Base-by-base conservation (phyloP, 179 eudicot genomes). In the Gypsophila paniculata region DNA sequence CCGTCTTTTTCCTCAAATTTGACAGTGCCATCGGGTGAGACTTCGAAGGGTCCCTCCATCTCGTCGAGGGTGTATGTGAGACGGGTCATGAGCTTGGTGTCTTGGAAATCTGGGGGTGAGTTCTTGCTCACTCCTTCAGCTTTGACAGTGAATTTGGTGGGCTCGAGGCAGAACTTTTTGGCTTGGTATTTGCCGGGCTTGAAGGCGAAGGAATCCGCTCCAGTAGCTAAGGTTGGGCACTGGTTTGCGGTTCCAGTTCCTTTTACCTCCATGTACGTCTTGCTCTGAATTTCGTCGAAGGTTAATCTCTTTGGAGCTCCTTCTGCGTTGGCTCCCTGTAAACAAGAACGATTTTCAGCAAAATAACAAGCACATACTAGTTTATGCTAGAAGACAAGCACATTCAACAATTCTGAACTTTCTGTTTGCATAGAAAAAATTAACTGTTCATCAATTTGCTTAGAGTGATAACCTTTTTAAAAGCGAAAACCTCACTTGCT, bases 191-290 rank as follows among this genome's bases (percentile, higher is more conserved):
- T 92, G 63, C 98, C 99, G n/a, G 97, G 54, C 73, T 88, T 90
- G 89, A 95, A 87, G 17, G 93, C 85, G 23, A 95, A 95, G 61
- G 81, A 79, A 11, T 81, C 89, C 1, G 78, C 81, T 42, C 99
- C 96, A 1, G 89, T 90, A 0, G 74, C 89, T 1, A 95, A 72
- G 71, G 89, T 92, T 72, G 99, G 99, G 87, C 99, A 95, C 71
- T 92, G 99, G 88, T 95, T 95, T 4, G 99, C 99, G 0, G 99
- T 95, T 54, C 99, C 99, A 0, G 96, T 88, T 73, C 99, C 99
- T 65, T 95, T 95, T 18, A 95, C 96, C 81, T 95, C 98, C 25
- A 92, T 44, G 90, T 95, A 95, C 9, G 99, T 92, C 85, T 92
- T 95, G 88, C 98, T 92, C 58, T 92, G 99, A 72, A 92, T 86